A percentile compares a stretch with the other conserved stretches of the same genome.
These are phyloP conservation scores for Iodosphaeria phyllophila DNA, from an alignment of 2,329 filamentous ascomycete genomes.

Conservation along the genomic window DNA sequence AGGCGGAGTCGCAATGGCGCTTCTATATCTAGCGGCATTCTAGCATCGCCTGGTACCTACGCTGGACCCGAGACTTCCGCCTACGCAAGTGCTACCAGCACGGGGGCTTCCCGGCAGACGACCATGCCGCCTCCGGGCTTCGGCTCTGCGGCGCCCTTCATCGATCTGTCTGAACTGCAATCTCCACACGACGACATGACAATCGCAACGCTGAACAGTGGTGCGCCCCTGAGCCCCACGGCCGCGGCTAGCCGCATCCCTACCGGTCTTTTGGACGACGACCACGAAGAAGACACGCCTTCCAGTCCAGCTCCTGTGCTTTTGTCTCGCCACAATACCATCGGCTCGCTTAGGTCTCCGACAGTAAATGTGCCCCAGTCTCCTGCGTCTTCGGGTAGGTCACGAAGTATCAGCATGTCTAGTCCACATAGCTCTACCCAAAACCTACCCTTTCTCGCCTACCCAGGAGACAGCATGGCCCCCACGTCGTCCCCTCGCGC, in stretches of 20 bases:
- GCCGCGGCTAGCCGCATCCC: constrained; percentile 58
- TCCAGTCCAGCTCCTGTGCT: constrained; percentile 22
- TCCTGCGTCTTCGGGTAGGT: constrained; percentile 37
- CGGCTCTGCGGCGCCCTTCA: constrained; percentile 29
- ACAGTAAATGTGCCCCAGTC: constrained; percentile 37
- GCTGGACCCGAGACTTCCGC: constrained; percentile 20
- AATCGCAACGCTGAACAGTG: constrained; percentile 37
- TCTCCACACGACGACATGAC: constrained; percentile 43
- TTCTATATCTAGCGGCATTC: constrained; percentile 21
- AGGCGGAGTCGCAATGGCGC: constrained; percentile 29
- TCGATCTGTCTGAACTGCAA: constrained; percentile 22
- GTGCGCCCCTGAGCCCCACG: constrained; percentile 59
- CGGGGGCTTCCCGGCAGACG: constrained; percentile 13
- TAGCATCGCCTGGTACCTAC: constrained; percentile 19
- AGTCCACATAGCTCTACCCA: constrained; percentile 43
- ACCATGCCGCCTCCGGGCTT: constrained; percentile 29
- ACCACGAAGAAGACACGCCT: constrained; percentile 45
- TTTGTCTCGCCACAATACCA: constrained; percentile 15
- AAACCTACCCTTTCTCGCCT: constrained; percentile 34
- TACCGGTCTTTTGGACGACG: constrained; percentile 43
- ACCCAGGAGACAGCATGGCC: constrained; percentile 25
- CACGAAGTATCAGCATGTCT: constrained; percentile 36
- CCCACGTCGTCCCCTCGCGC: constrained; percentile 24
- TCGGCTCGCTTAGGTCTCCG: constrained; percentile 15
- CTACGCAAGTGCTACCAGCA: constrained; percentile 20